A percentile compares a stretch with the other conserved stretches of the same genome.
Evolutionary conservation across 2,329 filamentous ascomycete species (phyloP).

Genomic region (Calonectria multiphialidica): DNA sequence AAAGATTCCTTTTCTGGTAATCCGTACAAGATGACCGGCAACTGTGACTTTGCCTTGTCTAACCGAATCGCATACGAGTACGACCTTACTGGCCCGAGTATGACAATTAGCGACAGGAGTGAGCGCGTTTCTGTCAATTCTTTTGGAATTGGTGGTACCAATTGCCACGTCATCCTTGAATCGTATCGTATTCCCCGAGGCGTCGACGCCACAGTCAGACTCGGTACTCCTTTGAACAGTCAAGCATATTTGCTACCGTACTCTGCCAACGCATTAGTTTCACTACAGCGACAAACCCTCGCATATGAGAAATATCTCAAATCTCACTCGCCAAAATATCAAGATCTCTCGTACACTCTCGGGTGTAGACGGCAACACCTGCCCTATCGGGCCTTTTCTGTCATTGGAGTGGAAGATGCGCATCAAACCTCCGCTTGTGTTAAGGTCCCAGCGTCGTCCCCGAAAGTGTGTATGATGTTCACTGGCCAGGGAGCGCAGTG

Average conservation of each 20-base stretch:
- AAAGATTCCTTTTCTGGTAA: slow-evolving; percentile 35
- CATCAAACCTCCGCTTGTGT: neutral
- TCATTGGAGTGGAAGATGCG: neutral
- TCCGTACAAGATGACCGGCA: slow-evolving; percentile 36
- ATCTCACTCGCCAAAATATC: slow-evolving; percentile 12
- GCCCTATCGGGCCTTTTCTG: slow-evolving; percentile 35
- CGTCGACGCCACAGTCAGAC: too few relatives aligned
- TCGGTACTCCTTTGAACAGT: too few relatives aligned
- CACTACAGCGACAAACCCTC: slow-evolving; percentile 22
- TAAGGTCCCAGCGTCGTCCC: neutral
- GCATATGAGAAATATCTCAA: slow-evolving; percentile 37
- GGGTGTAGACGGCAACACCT: slow-evolving; percentile 44
- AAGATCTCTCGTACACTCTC: slow-evolving; percentile 47
- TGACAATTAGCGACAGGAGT: slow-evolving; percentile 8
- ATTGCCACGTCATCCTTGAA: slow-evolving; percentile 49
- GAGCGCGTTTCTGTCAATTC: slow-evolving; percentile 51
- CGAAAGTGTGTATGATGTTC: slow-evolving; percentile 42
- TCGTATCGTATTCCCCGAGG: neutral
- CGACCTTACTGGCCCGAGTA: slow-evolving; percentile 62
- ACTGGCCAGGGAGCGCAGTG: slow-evolving; percentile 53
- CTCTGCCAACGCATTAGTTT: slow-evolving; percentile 30
- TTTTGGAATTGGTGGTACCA: slow-evolving; percentile 55
- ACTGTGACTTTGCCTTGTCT: slow-evolving; percentile 41
- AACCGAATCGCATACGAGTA: slow-evolving; percentile 47
- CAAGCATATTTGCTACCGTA: slow-evolving; percentile 27